Conservation (phyloP, 441 rosid species). For the Viola pubescens region DNA sequence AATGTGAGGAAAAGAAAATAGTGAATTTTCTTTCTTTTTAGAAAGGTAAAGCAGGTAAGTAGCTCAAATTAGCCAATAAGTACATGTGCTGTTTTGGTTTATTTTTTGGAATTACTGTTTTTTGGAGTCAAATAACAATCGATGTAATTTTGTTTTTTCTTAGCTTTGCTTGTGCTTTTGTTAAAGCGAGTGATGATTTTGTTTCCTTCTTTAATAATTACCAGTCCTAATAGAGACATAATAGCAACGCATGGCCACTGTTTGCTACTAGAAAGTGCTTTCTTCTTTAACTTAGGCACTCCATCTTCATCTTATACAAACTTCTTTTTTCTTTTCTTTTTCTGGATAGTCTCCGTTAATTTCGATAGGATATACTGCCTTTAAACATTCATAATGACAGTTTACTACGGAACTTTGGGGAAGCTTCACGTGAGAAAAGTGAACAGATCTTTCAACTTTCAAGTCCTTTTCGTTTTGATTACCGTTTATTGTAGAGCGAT, state of each 20-base stretch:
- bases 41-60: too few species aligned
- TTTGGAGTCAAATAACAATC: slow-evolving; percentile 16
- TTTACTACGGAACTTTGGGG: too few species aligned
- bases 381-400: too few species aligned
- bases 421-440: too few species aligned
- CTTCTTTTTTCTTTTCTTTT: neutral
- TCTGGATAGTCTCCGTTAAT: neutral
- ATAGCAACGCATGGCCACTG: slow-evolving; percentile 22
- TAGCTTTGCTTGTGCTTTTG: slow-evolving; percentile 31
- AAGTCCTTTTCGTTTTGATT: neutral
- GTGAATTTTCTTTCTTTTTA: too few species aligned
- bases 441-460: too few species aligned
- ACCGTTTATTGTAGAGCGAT: neutral
- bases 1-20: slow-evolving; percentile 5
- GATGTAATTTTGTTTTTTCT: slow-evolving; percentile 6
- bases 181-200: slow-evolving; percentile 42
- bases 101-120: slow-evolving; percentile 1
- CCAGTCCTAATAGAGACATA: slow-evolving; percentile 25
- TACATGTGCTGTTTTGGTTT: neutral
- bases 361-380: too few species aligned
- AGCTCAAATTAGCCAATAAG: neutral
- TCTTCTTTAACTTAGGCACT: slow-evolving; percentile 11
- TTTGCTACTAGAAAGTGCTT: slow-evolving; percentile 15
- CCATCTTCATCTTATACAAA: neutral
- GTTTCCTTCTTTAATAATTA: slow-evolving; percentile 26